These are phyloP conservation scores for Withania somnifera DNA, from an alignment of 305 asterid species.

Conservation along the genomic window DNA sequence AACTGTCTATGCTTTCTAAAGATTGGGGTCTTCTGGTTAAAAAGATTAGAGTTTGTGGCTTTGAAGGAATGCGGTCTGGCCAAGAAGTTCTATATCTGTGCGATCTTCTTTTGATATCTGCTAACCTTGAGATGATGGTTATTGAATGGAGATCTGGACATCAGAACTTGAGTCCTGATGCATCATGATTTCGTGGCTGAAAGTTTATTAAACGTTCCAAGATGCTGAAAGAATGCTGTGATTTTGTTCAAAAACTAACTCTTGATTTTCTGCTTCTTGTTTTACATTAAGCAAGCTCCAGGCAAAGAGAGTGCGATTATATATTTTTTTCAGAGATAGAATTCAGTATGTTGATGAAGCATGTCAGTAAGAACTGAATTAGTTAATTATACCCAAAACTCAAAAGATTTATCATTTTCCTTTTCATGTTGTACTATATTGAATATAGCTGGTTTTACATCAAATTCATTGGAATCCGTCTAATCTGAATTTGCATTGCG, in stretches of 20 bases:
- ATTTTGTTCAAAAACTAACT: background rate
- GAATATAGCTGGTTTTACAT: background rate
- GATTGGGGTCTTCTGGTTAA: background rate
- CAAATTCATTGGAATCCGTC: too few relatives aligned
- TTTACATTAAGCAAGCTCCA: background rate
- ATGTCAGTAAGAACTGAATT: background rate
- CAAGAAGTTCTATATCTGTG: slow-evolving; percentile 4
- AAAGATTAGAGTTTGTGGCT: background rate
- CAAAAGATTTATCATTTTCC: background rate
- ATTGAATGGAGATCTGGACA: background rate
- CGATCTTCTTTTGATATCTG: background rate
- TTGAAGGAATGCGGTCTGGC: background rate
- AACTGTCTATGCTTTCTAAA: background rate
- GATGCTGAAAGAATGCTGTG: background rate
- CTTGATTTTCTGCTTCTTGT: background rate
- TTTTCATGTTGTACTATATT: background rate
- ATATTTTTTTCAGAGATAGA: background rate
- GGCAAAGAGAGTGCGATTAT: background rate
- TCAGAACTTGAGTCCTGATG: background rate
- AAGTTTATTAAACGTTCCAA: background rate
- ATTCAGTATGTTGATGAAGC: background rate
- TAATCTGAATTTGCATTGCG: background rate
- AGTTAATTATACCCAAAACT: background rate
- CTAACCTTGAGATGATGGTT: background rate
- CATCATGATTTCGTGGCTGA: background rate